phyloP scores from a whole-genome alignment of 768 basidiomycete species.

The Agrocybe pediades region DNA sequence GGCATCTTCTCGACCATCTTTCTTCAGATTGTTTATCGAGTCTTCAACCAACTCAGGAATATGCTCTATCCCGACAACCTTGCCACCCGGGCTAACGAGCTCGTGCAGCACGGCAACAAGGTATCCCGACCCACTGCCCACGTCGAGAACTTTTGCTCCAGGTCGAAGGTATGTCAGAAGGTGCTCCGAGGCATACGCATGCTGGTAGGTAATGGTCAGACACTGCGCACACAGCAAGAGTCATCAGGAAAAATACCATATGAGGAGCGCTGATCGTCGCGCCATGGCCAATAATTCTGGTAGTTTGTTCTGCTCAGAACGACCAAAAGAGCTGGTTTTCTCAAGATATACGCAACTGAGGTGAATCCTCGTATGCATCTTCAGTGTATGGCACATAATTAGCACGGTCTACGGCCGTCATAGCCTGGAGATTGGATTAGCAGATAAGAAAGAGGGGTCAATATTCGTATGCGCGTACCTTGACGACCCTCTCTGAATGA shows the following conservation, averaged over 20 bases:
- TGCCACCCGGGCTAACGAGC: constrained; percentile 58
- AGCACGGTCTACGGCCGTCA: constrained; percentile 68
- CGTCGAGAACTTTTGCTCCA: constrained; percentile 80
- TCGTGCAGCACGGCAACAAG: constrained; percentile 80
- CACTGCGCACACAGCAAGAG: too few relatives aligned
- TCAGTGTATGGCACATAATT: constrained; percentile 56
- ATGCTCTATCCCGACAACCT: constrained; percentile 91
- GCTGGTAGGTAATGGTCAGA: constrained; percentile 41
- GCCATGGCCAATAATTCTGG: constrained; percentile 73
- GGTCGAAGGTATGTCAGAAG: constrained; percentile 72
- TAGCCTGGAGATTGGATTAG: constrained; percentile 47
- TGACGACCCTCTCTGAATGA: constrained; percentile 51
- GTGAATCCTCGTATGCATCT: constrained; percentile 78
- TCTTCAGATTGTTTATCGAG: constrained; percentile 67
- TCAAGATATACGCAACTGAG: constrained; percentile 52
- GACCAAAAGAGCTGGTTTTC: not conserved
- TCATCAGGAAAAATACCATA: too few relatives aligned
- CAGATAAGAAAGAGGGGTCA: not conserved
- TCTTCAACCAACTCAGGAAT: constrained; percentile 74
- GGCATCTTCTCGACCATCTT: constrained; percentile 61
- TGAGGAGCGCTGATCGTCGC: constrained; percentile 98
- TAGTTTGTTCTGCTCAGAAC: not conserved
- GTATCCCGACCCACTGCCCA: constrained; percentile 90
- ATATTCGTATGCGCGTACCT: constrained; percentile 40
- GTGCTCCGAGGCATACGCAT: constrained; percentile 83